Percentiles rank a stretch among this genome's conserved stretches.
phyloP scores from a whole-genome alignment of 768 basidiomycete species.

The Leucosporidium yakuticum region DNA sequence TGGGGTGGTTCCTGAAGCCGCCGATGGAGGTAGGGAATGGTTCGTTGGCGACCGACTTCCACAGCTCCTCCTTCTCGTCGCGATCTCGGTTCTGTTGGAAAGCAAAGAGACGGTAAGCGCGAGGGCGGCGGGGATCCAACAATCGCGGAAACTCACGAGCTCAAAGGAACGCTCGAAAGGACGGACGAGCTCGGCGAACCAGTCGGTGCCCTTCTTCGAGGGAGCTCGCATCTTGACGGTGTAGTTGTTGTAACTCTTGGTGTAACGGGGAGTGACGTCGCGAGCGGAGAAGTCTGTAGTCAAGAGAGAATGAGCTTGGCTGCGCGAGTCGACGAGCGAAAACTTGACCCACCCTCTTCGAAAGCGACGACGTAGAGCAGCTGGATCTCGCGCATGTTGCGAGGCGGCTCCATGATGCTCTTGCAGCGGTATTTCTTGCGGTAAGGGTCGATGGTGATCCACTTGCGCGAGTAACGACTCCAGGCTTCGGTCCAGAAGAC shows the following conservation, averaged over 20 bases:
- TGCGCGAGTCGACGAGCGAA: neutral
- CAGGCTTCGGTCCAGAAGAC: constrained; percentile 98
- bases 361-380: constrained; percentile 90
- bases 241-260: constrained; percentile 69
- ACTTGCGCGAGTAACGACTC: constrained; percentile 79
- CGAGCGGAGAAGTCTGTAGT: constrained; percentile 71
- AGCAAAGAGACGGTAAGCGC: neutral
- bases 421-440: constrained; percentile 74
- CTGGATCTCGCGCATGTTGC: constrained; percentile 53
- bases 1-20: constrained; percentile 93
- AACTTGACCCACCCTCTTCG: constrained; percentile 58
- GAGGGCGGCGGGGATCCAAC: neutral
- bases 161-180: constrained; percentile 68
- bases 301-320: no score
- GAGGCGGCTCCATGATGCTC: constrained; percentile 54
- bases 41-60: constrained; percentile 68
- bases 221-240: constrained; percentile 45
- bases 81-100: constrained; percentile 74
- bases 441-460: constrained; percentile 89
- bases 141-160: constrained; percentile 54
- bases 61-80: constrained; percentile 81
- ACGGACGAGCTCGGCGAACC: constrained; percentile 73
- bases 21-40: constrained; percentile 85
- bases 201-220: constrained; percentile 56
- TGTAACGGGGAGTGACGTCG: constrained; percentile 87